Evolutionary conservation across 345 rosid genomes (phyloP), one percentile per base, ranked within the genome.

Genomic region (Eucalyptus decipiens): DNA sequence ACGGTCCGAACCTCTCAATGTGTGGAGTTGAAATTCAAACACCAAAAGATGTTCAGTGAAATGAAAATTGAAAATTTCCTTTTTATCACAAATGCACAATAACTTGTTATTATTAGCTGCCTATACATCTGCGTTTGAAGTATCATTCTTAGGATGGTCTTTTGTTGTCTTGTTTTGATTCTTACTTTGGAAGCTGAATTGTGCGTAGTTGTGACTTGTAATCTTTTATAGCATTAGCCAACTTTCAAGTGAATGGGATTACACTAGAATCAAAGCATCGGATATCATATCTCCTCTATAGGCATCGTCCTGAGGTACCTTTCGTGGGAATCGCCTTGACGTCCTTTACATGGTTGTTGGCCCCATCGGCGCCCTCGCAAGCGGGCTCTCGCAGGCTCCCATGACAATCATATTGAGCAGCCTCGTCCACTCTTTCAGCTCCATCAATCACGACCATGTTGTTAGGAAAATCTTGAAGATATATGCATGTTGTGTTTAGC

Each of bases 391-490:
- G 23, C 95, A 90, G 91, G 95, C 97, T 40, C 9, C 94, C 24
- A 54, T 9, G 60, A 54, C 60, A 54, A 54, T 94, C 69, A 52
- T 96, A 40, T 93, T 95, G 43, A 97, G 97, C 28, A 90, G 91
- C 30, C 91, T 96, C 47, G 90, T 95, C 88, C 92, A 95, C 91
- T 91, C 94, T 14, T 96, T 97, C 65, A 96, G 96, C 65, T 37
- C 90, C 51, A 10, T 94, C 16, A 86, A 88, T 45, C 91, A 43
- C 21, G 89, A 94, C 58, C 86, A 91, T 24, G 91, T 94, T 88
- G 91, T 96, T 18, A 62, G 80, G 47, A 80, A 88, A 86, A 94
- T 94, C 45, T 91, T 93, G 9, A 93, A 93, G 98, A 98, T 96
- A 62, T 62, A 62, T 62, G 34, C 34, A 62, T 62, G 34, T 62